Conservation (phyloP, 2,329 filamentous ascomycete species). For the Neoscytalidium dimidiatum region DNA sequence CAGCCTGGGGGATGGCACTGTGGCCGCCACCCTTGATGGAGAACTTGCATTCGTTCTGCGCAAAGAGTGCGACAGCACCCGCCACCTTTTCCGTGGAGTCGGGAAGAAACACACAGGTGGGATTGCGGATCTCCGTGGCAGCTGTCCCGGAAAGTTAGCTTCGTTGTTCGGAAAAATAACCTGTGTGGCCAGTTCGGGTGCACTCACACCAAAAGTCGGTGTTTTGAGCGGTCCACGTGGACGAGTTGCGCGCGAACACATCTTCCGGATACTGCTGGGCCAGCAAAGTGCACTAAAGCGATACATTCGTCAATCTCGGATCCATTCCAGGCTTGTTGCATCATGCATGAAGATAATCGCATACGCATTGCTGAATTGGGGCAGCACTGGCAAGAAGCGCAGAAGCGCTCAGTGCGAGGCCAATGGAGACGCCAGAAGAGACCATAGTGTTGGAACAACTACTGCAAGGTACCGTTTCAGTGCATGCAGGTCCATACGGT, state of each 20-base stretch:
- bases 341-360: not conserved
- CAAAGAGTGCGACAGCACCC: slow-evolving; percentile 21
- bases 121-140: not conserved
- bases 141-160: not conserved
- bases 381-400: not conserved
- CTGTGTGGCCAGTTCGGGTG: not conserved
- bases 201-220: not conserved
- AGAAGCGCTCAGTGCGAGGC: not conserved
- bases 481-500: not conserved
- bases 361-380: not conserved
- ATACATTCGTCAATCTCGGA: not conserved
- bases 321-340: not conserved
- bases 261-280: not conserved
- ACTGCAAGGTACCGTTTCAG: not conserved
- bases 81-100: not conserved
- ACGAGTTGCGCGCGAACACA: not conserved
- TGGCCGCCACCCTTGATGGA: slow-evolving; percentile 50
- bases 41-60: slow-evolving; percentile 28
- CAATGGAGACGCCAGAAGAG: not conserved
- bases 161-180: not conserved
- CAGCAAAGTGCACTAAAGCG: not conserved
- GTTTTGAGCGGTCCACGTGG: not conserved
- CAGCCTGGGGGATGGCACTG: slow-evolving; percentile 40
- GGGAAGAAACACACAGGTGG: not conserved
- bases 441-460: not conserved